Base-by-base conservation (phyloP, 805 yeast species). In the Kuraishia ogatae region DNA sequence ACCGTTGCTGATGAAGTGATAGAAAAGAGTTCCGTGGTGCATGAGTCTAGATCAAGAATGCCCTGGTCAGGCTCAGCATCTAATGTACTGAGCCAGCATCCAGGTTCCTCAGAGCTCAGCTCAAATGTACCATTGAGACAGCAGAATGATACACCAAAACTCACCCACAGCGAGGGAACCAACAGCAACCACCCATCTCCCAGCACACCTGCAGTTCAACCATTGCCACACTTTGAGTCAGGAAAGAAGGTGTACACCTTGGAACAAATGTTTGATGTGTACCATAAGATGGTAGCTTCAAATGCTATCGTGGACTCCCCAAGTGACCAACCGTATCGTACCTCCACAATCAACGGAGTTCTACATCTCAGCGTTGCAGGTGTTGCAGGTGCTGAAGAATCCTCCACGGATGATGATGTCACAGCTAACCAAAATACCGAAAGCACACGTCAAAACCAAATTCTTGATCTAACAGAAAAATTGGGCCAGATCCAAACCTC, bases 181-280 rank as follows among this genome's bases (percentile, higher is more conserved):
- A 50, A 22, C 39, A 50, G 49, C 56, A n/a, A 43, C 52, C 35
- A 54, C 21, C 46, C 50, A n/a, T 50, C 51, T 46, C 58, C 51
- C 47, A 21, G 24, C 53, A 26, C 43, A 43, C 39, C 29, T 7
- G 43, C 43, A 15, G 17, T 35, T 11, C 43, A 47, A 22, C 13
- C 50, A 23, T 21, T 26, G 53, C 2, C 29, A 43, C 51, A 26
- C 39, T 43, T 39, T 35, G 43, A 35, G 43, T 5, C 43, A 8
- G 43, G 43, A 35, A 52, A 53, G 23, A 67, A 68, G 26, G 39
- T 29, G 15, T 82, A 83, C 61, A 62, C 80, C 6, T 69, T 81
- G 66, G 74, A 76, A 28, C 82, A 83, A 60, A 75, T 84, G 59
- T 73, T 83, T 57, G 69, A 75, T 22, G 76, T 82, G 13, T 83